Conservation (phyloP, 768 basidiomycete genomes). For the Amanita thiersii region DNA sequence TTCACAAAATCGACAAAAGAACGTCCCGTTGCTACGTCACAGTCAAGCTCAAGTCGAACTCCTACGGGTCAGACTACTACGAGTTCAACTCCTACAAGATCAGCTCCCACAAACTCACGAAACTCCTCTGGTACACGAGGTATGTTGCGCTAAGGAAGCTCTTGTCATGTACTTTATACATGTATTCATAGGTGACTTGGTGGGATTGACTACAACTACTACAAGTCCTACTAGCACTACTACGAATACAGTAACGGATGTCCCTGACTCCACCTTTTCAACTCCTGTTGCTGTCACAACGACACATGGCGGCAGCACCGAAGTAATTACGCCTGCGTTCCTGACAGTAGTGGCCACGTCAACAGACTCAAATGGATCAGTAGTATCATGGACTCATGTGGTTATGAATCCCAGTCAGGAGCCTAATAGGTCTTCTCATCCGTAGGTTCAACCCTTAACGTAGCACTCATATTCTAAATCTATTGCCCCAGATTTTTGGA, state of each 20-base stretch:
- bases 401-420: constrained; percentile 38
- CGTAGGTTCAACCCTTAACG: constrained; percentile 6
- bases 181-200: no score
- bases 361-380: constrained; percentile 32
- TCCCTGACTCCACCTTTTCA: constrained; percentile 34
- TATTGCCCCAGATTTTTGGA: constrained; percentile 43
- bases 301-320: constrained; percentile 22
- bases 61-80: no score
- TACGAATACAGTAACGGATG: constrained; percentile 33
- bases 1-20: no score
- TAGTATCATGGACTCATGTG: constrained; percentile 43
- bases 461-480: constrained; percentile 5
- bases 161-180: no score
- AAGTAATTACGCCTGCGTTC: constrained; percentile 28
- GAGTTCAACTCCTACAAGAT: no score
- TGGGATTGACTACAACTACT: constrained; percentile 15
- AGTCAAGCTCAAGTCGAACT: not conserved
- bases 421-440: constrained; percentile 14
- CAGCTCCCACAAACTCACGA: no score
- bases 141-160: no score
- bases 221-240: constrained; percentile 13
- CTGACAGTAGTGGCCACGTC: constrained; percentile 40
- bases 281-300: constrained; percentile 33
- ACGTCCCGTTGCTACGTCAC: not conserved
- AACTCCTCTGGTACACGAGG: no score